Conservation (phyloP, 2,329 filamentous ascomycete genomes). For the Rutstroemia sp. region DNA sequence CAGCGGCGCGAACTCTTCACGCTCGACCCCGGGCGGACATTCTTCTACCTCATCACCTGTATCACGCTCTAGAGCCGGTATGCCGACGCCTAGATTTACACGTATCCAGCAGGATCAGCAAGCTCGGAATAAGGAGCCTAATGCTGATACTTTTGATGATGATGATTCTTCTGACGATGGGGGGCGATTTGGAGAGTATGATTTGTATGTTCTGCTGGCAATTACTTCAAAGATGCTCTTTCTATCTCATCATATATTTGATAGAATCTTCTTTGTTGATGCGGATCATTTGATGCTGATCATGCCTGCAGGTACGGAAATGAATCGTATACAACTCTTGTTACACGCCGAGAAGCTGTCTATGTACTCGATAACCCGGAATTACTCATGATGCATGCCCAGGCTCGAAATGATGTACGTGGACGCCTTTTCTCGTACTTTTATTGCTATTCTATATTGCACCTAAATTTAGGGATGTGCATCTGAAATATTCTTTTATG, state of each 20-base stretch:
- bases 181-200: slow-evolving; percentile 9
- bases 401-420: slow-evolving; percentile 47
- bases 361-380: slow-evolving; percentile 50
- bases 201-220: slow-evolving; percentile 13
- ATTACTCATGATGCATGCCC: slow-evolving; percentile 51
- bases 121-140: slow-evolving; percentile 51
- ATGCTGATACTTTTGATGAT: slow-evolving; percentile 32
- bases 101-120: slow-evolving; percentile 49
- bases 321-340: slow-evolving; percentile 19
- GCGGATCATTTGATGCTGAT: background rate
- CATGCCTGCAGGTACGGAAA: slow-evolving; percentile 16
- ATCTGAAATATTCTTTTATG: background rate
- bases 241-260: background rate
- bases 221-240: background rate
- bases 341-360: slow-evolving; percentile 39
- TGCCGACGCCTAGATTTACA: slow-evolving; percentile 32
- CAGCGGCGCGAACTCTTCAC: slow-evolving; percentile 1
- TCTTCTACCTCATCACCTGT: background rate
- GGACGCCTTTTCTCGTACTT: background rate
- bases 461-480: too few species aligned
- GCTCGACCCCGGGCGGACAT: background rate
- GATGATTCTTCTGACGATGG: slow-evolving; percentile 14
- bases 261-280: background rate
- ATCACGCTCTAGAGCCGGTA: background rate
- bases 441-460: background rate